phyloP scores from a whole-genome alignment of 1,139 yeast genomes.

The Hemisphaericaspora subhashii region DNA sequence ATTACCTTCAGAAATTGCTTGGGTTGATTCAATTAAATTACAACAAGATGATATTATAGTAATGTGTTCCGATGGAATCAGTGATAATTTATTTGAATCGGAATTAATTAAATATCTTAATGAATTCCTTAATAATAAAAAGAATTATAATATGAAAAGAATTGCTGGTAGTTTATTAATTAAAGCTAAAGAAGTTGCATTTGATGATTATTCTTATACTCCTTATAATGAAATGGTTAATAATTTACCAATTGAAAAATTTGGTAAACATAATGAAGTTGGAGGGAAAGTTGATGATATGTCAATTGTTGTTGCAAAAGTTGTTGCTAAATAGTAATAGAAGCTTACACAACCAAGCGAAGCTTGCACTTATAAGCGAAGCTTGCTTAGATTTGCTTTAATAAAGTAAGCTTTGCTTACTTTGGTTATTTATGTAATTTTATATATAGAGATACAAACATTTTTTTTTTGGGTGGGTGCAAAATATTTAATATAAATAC shows the following conservation, averaged over 20 bases:
- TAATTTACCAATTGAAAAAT: conserved; percentile 33
- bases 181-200: conserved; percentile 52
- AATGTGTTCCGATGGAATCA: conserved; percentile 55
- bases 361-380: too few relatives aligned
- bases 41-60: conserved; percentile 44
- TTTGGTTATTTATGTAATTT: too few relatives aligned
- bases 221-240: conserved; percentile 57
- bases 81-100: conserved; percentile 52
- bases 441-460: too few relatives aligned
- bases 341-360: too few relatives aligned
- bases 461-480: too few relatives aligned
- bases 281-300: conserved; percentile 62
- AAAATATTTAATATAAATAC: too few relatives aligned
- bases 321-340: conserved; percentile 23
- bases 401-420: too few relatives aligned
- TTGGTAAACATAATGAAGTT: conserved; percentile 35
- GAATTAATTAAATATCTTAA: conserved; percentile 44
- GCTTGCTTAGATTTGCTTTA: too few relatives aligned
- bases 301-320: conserved; percentile 51
- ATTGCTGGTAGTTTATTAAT: conserved; percentile 42
- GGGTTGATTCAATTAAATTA: conserved; percentile 45
- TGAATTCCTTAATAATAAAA: conserved; percentile 27
- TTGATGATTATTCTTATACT: conserved; percentile 54
- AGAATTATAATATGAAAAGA: conserved; percentile 32
- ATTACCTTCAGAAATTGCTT: conserved; percentile 52